Evolutionary conservation across 768 basidiomycete species (phyloP).

Genomic region (Xerocomellus amylosporus): DNA sequence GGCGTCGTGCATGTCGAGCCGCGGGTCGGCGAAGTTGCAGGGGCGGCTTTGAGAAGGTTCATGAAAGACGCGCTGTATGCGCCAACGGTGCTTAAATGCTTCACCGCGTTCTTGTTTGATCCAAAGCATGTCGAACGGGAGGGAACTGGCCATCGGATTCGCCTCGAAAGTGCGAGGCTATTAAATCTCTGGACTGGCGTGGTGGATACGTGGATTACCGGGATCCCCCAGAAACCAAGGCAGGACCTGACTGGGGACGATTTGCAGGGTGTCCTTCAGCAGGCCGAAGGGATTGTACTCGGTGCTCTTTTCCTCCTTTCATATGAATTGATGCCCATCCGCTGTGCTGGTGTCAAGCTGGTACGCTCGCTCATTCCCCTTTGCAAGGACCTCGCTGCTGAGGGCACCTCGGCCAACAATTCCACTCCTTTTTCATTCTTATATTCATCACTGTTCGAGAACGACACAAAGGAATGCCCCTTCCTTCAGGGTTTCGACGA

Average conservation of each 20-base stretch:
- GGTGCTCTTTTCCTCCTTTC: slow-evolving; percentile 75
- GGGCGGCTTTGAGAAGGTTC: slow-evolving; percentile 66
- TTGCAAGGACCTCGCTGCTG: slow-evolving; percentile 41
- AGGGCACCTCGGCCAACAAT: slow-evolving; percentile 30
- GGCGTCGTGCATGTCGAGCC: slow-evolving; percentile 88
- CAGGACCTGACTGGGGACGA: slow-evolving; percentile 42
- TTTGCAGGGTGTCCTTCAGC: slow-evolving; percentile 40
- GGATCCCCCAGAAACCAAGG: slow-evolving; percentile 40
- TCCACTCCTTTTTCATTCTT: slow-evolving; percentile 31
- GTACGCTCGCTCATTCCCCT: slow-evolving; percentile 56
- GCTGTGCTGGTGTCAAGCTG: slow-evolving; percentile 60
- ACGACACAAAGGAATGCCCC: slow-evolving; percentile 41
- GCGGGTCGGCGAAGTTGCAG: slow-evolving; percentile 63
- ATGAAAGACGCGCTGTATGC: slow-evolving; percentile 59
- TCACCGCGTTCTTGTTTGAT: slow-evolving; percentile 72
- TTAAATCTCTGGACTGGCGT: slow-evolving; percentile 72
- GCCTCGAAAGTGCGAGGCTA: slow-evolving; percentile 65
- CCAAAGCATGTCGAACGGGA: slow-evolving; percentile 62
- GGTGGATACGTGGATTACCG: slow-evolving; percentile 65
- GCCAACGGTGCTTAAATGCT: slow-evolving; percentile 56
- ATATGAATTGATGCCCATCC: slow-evolving; percentile 49
- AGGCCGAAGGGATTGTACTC: slow-evolving; percentile 63
- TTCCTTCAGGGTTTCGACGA: slow-evolving; percentile 66
- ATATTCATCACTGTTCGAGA: slow-evolving; percentile 55
- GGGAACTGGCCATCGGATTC: slow-evolving; percentile 56